These are phyloP conservation scores for Wickerhamomyces sp. DNA, from an alignment of 1,139 yeast species.

Conservation along the genomic window DNA sequence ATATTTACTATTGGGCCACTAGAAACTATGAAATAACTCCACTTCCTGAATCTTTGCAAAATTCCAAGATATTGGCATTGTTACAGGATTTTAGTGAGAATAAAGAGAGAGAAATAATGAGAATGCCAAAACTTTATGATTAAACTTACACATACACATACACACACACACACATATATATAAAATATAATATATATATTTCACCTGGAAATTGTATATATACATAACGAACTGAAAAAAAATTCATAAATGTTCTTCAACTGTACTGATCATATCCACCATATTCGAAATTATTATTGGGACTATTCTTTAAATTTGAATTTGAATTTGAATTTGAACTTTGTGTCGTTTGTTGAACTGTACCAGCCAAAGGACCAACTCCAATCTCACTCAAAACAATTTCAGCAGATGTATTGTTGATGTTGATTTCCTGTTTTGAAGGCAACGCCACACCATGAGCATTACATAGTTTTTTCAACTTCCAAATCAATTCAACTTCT, in stretches of 20 bases:
- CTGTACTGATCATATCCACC: conserved; percentile 33
- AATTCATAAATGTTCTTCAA: too few species aligned
- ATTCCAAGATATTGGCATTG: conserved; percentile 55
- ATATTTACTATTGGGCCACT: conserved; percentile 96
- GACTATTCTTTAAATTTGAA: conserved; percentile 6
- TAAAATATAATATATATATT: too few species aligned
- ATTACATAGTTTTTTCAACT: conserved; percentile 49
- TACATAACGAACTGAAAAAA: too few species aligned
- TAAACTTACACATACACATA: background rate
- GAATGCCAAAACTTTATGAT: conserved; percentile 70
- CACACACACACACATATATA: background rate
- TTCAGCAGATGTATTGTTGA: conserved; percentile 77
- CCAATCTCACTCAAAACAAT: conserved; percentile 71
- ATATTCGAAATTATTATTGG: conserved; percentile 28
- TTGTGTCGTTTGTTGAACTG: conserved; percentile 32
- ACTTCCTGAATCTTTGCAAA: conserved; percentile 79
- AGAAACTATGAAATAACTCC: conserved; percentile 75
- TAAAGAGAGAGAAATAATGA: conserved; percentile 62
- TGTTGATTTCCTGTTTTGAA: conserved; percentile 32
- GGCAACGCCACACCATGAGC: conserved; percentile 31
- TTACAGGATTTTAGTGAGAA: conserved; percentile 75
- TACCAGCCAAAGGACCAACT: conserved; percentile 67
- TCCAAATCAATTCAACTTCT: conserved; percentile 69
- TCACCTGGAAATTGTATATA: too few species aligned
- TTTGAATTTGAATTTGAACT: conserved; percentile 14